Evolutionary conservation across 352 stramenopile genomes (phyloP).

Genomic region (Phytophthora palmivora): DNA sequence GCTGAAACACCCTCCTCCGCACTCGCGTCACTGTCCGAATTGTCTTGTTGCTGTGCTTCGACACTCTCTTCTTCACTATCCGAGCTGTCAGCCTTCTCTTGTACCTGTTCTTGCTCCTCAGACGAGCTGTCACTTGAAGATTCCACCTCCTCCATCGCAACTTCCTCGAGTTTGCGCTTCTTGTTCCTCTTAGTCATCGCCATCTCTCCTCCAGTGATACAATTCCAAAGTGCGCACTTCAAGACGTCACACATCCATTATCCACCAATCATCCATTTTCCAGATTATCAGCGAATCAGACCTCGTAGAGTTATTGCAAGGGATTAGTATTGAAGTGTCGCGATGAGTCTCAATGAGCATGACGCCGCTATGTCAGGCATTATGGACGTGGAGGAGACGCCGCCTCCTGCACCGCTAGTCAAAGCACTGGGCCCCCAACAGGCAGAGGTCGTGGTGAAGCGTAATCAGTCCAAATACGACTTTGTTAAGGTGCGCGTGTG

Average conservation of each 20-base stretch:
- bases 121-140: neutral
- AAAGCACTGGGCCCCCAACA: constrained; percentile 44
- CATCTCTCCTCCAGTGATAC: constrained; percentile 3
- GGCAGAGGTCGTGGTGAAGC: constrained; percentile 65
- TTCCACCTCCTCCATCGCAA: too few relatives aligned
- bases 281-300: constrained; percentile 22
- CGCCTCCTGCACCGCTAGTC: constrained; percentile 40
- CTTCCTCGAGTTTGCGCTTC: constrained; percentile 50
- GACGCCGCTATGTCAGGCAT: constrained; percentile 34
- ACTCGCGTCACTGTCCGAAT: too few relatives aligned
- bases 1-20: too few relatives aligned
- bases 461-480: constrained; percentile 92
- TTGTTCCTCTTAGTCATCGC: constrained; percentile 22
- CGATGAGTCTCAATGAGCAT: constrained; percentile 46
- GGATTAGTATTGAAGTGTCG: constrained; percentile 24
- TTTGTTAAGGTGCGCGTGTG: constrained; percentile 92
- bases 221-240: neutral
- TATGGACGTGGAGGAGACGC: constrained; percentile 42
- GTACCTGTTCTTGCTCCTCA: neutral
- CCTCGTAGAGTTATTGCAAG: neutral
- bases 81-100: neutral
- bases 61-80: constrained; percentile 16
- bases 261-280: constrained; percentile 13
- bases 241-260: neutral
- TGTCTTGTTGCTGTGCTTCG: too few relatives aligned